Evolutionary conservation across 495 filamentous ascomycete species (phyloP), one percentile per base, ranked within the genome.

Genomic region (Annulohypoxylon bovei): DNA sequence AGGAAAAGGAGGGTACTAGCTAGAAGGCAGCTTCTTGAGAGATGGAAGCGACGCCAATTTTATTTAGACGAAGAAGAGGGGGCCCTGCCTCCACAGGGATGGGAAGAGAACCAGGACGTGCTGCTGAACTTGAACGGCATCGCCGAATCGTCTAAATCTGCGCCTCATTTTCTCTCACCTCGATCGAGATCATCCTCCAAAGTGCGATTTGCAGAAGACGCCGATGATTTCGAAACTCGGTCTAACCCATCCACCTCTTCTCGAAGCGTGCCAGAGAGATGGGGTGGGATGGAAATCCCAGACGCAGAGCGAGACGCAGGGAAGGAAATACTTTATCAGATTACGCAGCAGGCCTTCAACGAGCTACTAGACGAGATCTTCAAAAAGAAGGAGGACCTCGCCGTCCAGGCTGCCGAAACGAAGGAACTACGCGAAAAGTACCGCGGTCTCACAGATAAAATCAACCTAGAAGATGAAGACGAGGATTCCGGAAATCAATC

Each of bases 331-430:
- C 81, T 98, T 6, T 97, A 95, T 73, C 92, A 97, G 74, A 89
- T 95, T 16, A 92, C 91, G 0, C 93, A 97, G 73, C 90, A 97
- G 74, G 93, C 91, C 0, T 90, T 97, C 77, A 97, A 98, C 74
- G 93, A 98, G 77, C 82, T 98, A 3, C 86, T 99, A 4, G 92
- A 97, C 75, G 82, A 88, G 8, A 81, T 99, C 0, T 98, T 98
- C 82, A 89, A 89, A 69, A 82, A 83, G 23, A 90, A 91, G 66
- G 95, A 99, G 79, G 89, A 93, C 62, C 76, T 91, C 6, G 88
- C 93, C 7, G 81, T 97, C 67, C 85, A 91, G 54, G 89, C 87
- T 7, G 85, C 87, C 39, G 82, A 86, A 14, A 93, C 88, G 0
- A 89, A 88, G 60, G 77, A 80, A 20, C 82, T 88, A 58, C 89